A percentile compares a stretch with the other conserved stretches of the same genome.
phyloP scores from a whole-genome alignment of 2,329 filamentous ascomycete species.

The Amesomyces nigricolor region DNA sequence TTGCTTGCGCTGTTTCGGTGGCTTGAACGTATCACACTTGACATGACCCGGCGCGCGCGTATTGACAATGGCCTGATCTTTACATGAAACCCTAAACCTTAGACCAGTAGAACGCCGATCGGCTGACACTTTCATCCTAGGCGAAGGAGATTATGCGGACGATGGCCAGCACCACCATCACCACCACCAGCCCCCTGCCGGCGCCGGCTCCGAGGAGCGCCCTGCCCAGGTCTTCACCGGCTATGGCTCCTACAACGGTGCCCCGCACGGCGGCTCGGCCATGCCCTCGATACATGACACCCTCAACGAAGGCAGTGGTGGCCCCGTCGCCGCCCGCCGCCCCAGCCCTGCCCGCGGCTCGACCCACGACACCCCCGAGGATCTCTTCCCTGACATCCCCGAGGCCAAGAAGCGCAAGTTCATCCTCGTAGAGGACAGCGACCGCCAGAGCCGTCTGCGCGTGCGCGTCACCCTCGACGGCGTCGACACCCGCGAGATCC shows the following conservation, averaged over 20 bases:
- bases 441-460: slow-evolving; percentile 72
- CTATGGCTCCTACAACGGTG: slow-evolving; percentile 57
- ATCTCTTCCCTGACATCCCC: slow-evolving; percentile 81
- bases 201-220: slow-evolving; percentile 56
- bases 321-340: slow-evolving; percentile 34
- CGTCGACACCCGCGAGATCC: slow-evolving; percentile 92
- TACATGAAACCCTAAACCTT: background rate
- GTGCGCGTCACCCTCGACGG: slow-evolving; percentile 90
- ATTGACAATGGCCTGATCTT: slow-evolving; percentile 1
- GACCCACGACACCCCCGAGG: slow-evolving; percentile 50
- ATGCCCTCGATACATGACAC: slow-evolving; percentile 62
- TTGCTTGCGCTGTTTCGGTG: slow-evolving; percentile 19
- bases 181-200: slow-evolving; percentile 55
- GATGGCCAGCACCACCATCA: slow-evolving; percentile 57
- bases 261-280: slow-evolving; percentile 49
- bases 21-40: slow-evolving; percentile 24
- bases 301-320: slow-evolving; percentile 37
- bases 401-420: slow-evolving; percentile 93
- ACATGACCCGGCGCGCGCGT: slow-evolving; percentile 19
- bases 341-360: slow-evolving; percentile 38
- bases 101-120: slow-evolving; percentile 4
- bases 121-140: slow-evolving; percentile 39
- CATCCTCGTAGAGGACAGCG: slow-evolving; percentile 87
- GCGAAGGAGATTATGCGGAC: slow-evolving; percentile 57
- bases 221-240: slow-evolving; percentile 68